Conservation (phyloP, 2,329 filamentous ascomycete species). For the Lachnellula cervina region DNA sequence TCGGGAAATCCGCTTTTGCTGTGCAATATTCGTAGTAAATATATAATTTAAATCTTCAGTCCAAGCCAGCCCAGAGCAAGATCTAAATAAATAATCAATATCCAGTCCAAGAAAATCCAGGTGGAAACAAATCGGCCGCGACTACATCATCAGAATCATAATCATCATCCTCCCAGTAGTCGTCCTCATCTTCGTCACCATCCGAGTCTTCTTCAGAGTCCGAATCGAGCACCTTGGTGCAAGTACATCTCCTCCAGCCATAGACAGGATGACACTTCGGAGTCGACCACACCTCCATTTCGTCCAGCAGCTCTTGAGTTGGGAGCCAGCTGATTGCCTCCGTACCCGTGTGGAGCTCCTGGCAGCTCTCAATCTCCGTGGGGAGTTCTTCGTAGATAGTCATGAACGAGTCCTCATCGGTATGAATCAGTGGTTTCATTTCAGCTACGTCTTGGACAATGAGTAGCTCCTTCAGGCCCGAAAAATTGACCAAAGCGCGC, state of each 20-base stretch:
- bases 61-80: no score
- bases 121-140: background rate
- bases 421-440: background rate
- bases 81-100: no score
- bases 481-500: background rate
- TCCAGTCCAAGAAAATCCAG: background rate
- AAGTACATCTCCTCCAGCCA: conserved; percentile 15
- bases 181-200: conserved; percentile 1
- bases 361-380: background rate
- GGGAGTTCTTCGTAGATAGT: conserved; percentile 9
- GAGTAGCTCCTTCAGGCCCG: conserved; percentile 1
- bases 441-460: background rate
- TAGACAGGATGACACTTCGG: conserved; percentile 10
- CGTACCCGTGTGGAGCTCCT: background rate
- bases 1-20: no score
- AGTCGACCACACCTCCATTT: conserved; percentile 1
- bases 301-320: background rate
- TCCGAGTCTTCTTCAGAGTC: conserved; percentile 1
- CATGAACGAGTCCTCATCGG: background rate
- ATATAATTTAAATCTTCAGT: no score
- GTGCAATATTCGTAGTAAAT: no score
- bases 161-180: background rate
- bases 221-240: conserved; percentile 1
- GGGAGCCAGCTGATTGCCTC: background rate
- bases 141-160: background rate